A percentile compares a stretch with the other conserved stretches of the same genome.
Conservation (phyloP, 2,329 filamentous ascomycete species). For the Ophiostoma quercus region DNA sequence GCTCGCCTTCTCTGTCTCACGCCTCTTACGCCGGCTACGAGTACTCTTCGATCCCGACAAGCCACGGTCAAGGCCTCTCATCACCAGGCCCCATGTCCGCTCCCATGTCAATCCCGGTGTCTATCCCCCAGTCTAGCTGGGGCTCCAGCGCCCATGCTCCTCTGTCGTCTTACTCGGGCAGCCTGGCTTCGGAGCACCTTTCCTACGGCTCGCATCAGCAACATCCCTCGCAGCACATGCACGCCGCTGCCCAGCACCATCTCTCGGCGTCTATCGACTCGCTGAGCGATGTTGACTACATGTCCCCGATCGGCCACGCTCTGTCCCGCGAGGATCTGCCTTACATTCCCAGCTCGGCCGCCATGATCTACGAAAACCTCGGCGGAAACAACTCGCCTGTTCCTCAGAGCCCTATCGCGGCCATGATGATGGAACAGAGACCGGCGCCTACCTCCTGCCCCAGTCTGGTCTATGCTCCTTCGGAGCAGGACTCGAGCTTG, state of each 20-base stretch:
- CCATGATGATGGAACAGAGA: slow-evolving; percentile 52
- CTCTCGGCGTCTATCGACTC: slow-evolving; percentile 54
- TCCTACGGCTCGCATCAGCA: slow-evolving; percentile 3
- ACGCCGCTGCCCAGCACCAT: slow-evolving; percentile 29
- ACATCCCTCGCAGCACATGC: slow-evolving; percentile 11
- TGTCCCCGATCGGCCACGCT: slow-evolving; percentile 52
- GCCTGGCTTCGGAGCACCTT: slow-evolving; percentile 21
- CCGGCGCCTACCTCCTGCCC: slow-evolving; percentile 56
- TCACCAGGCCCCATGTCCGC: slow-evolving; percentile 18
- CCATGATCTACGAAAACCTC: slow-evolving; percentile 49
- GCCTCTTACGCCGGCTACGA: slow-evolving; percentile 37
- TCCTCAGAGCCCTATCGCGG: slow-evolving; percentile 50
- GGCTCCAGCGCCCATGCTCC: slow-evolving; percentile 8
- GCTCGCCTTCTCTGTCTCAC: slow-evolving; percentile 43
- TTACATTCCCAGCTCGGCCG: slow-evolving; percentile 51
- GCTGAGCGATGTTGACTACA: slow-evolving; percentile 57
- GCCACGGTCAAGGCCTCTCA: slow-evolving; percentile 14
- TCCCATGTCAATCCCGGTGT: slow-evolving; percentile 22
- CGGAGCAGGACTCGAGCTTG: slow-evolving; percentile 56
- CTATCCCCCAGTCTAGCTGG: slow-evolving; percentile 24
- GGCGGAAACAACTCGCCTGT: slow-evolving; percentile 31
- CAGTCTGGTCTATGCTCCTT: slow-evolving; percentile 56
- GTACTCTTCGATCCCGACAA: slow-evolving; percentile 42
- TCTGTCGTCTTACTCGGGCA: slow-evolving; percentile 24
- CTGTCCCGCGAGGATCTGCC: slow-evolving; percentile 51